Conservation (phyloP, 164 flowering plant genomes). For the Stephania japonica region DNA sequence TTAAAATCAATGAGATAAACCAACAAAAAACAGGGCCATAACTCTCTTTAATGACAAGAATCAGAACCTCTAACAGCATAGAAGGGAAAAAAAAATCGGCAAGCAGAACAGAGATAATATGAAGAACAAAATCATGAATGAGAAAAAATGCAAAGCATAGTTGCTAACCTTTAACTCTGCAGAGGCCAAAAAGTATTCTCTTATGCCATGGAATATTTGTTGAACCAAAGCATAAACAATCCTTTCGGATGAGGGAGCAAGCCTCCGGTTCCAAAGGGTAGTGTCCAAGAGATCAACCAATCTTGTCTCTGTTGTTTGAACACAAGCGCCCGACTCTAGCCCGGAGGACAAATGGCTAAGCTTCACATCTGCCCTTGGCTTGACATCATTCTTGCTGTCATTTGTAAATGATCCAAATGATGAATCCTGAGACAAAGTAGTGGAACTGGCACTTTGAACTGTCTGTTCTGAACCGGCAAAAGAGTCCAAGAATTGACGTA, state of each 20-base stretch:
- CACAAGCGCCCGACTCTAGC: constrained; percentile 37
- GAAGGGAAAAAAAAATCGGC: too few relatives aligned
- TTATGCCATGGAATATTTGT: constrained; percentile 93
- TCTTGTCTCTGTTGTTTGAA: constrained; percentile 73
- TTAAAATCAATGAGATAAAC: too few relatives aligned
- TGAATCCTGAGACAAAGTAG: constrained; percentile 46
- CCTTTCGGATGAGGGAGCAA: constrained; percentile 97
- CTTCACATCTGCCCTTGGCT: constrained; percentile 58
- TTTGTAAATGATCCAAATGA: constrained; percentile 31
- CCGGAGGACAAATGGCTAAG: constrained; percentile 65
- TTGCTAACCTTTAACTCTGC: constrained; percentile 74
- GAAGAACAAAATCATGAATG: background rate
- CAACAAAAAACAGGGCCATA: too few relatives aligned
- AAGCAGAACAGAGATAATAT: background rate
- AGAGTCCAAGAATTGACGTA: constrained; percentile 90
- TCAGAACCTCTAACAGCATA: too few relatives aligned
- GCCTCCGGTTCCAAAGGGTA: constrained; percentile 94
- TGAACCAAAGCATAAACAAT: constrained; percentile 94
- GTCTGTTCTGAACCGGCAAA: constrained; percentile 74
- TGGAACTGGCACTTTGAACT: constrained; percentile 25
- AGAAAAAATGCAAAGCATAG: background rate
- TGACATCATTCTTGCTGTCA: constrained; percentile 56
- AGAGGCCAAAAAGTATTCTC: constrained; percentile 88
- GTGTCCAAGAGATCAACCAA: constrained; percentile 89
- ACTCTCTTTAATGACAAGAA: too few relatives aligned